Evolutionary conservation across 208 protist species (phyloP).

Genomic region (Angomonas ambiguus): DNA sequence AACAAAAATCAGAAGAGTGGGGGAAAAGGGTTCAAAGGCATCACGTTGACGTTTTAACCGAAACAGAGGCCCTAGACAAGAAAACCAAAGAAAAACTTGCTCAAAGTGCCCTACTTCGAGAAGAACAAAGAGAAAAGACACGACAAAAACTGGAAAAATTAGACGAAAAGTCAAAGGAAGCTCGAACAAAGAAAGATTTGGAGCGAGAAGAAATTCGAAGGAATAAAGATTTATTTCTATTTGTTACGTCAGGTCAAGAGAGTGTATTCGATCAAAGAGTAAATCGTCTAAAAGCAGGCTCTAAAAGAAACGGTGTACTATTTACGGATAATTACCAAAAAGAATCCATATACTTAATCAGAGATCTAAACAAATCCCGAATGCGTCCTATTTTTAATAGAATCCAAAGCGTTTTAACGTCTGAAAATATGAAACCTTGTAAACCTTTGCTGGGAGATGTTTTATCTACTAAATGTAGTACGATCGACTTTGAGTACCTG

Average conservation of each 20-base stretch:
- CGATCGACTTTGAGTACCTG: constrained; percentile 73
- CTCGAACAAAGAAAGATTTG: background rate
- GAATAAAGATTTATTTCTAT: background rate
- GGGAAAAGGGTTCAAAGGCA: constrained; percentile 63
- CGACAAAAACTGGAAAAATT: constrained; percentile 63
- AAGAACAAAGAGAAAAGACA: constrained; percentile 65
- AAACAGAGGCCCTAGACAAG: constrained; percentile 31
- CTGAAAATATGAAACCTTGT: constrained; percentile 35
- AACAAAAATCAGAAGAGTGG: constrained; percentile 58
- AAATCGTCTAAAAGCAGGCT: constrained; percentile 29
- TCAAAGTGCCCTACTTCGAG: constrained; percentile 53
- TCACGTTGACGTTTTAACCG: constrained; percentile 33
- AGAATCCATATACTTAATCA: constrained; percentile 35
- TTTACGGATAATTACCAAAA: constrained; percentile 84
- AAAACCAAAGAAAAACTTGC: constrained; percentile 62
- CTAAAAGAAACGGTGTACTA: constrained; percentile 44
- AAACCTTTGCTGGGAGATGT: constrained; percentile 66
- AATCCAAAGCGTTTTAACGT: constrained; percentile 24
- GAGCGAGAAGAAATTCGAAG: background rate
- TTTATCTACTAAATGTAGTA: constrained; percentile 23
- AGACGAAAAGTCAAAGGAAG: constrained; percentile 44
- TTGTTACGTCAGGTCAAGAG: constrained; percentile 41
- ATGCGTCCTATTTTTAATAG: constrained; percentile 54
- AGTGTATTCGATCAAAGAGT: constrained; percentile 55
- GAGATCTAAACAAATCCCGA: constrained; percentile 74